A percentile compares a stretch with the other conserved stretches of the same genome.
These are phyloP conservation scores for Neoboletus magnificus DNA, from an alignment of 768 basidiomycete species.

Conservation along the genomic window DNA sequence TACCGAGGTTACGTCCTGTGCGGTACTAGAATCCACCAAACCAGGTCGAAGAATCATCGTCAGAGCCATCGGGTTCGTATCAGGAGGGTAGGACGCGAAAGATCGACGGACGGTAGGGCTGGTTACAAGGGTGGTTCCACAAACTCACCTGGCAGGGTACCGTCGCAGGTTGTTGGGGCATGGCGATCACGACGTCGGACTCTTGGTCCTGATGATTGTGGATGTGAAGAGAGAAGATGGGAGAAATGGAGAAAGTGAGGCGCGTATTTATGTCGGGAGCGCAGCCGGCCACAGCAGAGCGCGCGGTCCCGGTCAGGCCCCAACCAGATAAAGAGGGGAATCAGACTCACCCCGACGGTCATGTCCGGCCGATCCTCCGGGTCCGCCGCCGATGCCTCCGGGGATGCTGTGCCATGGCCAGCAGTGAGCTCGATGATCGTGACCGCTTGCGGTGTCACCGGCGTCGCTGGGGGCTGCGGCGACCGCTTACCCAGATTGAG, in stretches of 20 bases:
- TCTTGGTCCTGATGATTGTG: constrained; percentile 16
- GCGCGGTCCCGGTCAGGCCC: constrained; percentile 11
- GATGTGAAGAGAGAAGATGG: constrained; percentile 5
- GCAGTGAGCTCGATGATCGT: constrained; percentile 4
- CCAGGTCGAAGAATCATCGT: not conserved
- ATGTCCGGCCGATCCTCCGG: constrained; percentile 29
- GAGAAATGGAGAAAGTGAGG: not conserved
- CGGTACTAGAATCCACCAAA: constrained; percentile 54
- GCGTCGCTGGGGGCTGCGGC: constrained; percentile 29
- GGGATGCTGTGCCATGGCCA: constrained; percentile 23
- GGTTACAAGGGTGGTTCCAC: not conserved
- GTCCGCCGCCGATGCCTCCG: constrained; percentile 16
- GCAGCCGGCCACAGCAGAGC: constrained; percentile 13
- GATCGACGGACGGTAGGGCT: not conserved
- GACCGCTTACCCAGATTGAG: constrained; percentile 28
- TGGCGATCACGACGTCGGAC: constrained; percentile 11
- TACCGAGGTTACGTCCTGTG: constrained; percentile 83
- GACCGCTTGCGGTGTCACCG: constrained; percentile 21
- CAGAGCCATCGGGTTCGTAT: constrained; percentile 2
- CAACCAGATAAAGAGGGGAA: not conserved
- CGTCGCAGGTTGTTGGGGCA: constrained; percentile 35
- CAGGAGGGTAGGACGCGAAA: constrained; percentile 1
- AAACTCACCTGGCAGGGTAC: constrained; percentile 46
- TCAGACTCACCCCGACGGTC: constrained; percentile 15
- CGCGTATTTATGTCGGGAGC: constrained; percentile 14